Evolutionary conservation across 768 basidiomycete genomes (phyloP).

Genomic region (Leucosporidium creatinivorum): DNA sequence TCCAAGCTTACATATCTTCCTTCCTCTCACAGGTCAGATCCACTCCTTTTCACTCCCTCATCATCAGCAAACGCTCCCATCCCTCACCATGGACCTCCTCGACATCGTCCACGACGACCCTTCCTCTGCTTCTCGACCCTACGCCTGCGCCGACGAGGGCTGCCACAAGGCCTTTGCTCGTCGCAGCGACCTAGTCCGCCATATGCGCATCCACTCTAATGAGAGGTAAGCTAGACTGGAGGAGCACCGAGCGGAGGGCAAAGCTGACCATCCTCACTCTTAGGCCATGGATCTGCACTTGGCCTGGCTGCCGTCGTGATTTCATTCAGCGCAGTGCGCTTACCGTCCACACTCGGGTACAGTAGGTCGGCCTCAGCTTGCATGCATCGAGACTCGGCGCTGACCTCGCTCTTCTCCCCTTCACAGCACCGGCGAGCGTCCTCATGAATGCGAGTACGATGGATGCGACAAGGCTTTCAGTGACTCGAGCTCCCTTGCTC

Average conservation of each 20-base stretch:
- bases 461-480: conserved; percentile 81
- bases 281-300: conserved; percentile 42
- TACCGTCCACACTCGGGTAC: conserved; percentile 78
- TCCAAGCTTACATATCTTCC: no score
- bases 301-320: conserved; percentile 37
- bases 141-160: conserved; percentile 32
- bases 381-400: not conserved
- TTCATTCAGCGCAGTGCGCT: conserved; percentile 68
- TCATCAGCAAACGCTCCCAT: not conserved
- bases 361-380: conserved; percentile 45
- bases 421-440: conserved; percentile 65
- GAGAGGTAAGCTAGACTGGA: conserved; percentile 41
- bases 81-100: not conserved
- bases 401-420: not conserved
- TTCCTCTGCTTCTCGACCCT: conserved; percentile 29
- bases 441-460: conserved; percentile 66
- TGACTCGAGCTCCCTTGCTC: conserved; percentile 83
- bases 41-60: no score
- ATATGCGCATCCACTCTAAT: conserved; percentile 46
- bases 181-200: conserved; percentile 43
- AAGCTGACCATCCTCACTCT: conserved; percentile 38
- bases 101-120: conserved; percentile 5
- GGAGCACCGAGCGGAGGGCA: conserved; percentile 25
- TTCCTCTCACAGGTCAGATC: no score
- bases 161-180: conserved; percentile 44